Evolutionary conservation across 805 yeast species (phyloP).

Genomic region (Saccharomycopsis oosterbeekiorum): DNA sequence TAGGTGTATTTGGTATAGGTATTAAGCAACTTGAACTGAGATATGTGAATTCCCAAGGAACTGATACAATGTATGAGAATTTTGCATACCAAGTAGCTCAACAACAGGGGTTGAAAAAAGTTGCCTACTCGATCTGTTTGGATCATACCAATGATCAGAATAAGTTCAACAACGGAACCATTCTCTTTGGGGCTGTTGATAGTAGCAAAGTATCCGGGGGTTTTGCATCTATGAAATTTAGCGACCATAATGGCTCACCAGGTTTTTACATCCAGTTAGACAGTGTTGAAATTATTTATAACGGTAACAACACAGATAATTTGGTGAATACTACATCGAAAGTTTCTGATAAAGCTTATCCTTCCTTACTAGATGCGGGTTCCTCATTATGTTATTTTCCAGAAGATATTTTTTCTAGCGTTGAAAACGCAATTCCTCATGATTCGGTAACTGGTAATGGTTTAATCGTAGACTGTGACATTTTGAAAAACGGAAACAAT

Average conservation of each 20-base stretch:
- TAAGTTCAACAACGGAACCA: constrained; percentile 30
- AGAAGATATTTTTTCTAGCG: neutral
- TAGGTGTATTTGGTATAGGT: constrained; percentile 72
- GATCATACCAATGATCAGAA: constrained; percentile 28
- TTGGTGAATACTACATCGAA: neutral
- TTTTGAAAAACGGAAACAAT: constrained; percentile 10
- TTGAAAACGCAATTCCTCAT: constrained; percentile 3
- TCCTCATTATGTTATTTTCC: constrained; percentile 11
- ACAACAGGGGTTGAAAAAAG: constrained; percentile 45
- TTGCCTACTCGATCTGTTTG: constrained; percentile 55
- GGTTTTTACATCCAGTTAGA: constrained; percentile 10
- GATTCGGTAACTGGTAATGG: constrained; percentile 4
- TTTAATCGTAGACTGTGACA: constrained; percentile 6
- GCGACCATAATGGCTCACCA: constrained; percentile 3
- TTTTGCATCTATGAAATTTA: constrained; percentile 37
- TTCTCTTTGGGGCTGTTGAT: constrained; percentile 68
- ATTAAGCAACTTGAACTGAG: constrained; percentile 59
- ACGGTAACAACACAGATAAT: neutral
- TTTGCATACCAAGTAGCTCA: constrained; percentile 52
- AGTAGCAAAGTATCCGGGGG: constrained; percentile 47
- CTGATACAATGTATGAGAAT: constrained; percentile 40
- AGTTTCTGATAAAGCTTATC: neutral
- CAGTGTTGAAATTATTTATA: constrained; percentile 3
- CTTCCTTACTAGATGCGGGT: constrained; percentile 14
- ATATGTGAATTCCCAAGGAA: constrained; percentile 18